These are phyloP conservation scores for Penicillium sp. DNA, from an alignment of 2,329 filamentous ascomycete genomes.

Conservation along the genomic window DNA sequence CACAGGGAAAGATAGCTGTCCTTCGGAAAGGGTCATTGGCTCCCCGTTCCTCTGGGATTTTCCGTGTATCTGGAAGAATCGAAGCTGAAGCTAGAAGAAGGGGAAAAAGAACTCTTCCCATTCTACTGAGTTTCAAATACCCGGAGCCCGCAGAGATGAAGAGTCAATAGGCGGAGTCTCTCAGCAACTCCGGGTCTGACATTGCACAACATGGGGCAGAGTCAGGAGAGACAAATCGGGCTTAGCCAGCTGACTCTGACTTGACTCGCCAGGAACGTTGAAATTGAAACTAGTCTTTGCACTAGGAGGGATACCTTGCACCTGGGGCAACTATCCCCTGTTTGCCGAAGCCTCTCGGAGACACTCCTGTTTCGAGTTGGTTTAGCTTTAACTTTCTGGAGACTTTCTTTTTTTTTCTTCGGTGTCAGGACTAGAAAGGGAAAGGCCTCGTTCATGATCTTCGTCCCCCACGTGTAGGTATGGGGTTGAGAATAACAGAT, in stretches of 20 bases:
- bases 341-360: not conserved
- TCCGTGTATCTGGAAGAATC: not conserved
- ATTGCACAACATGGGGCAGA: constrained; percentile 21
- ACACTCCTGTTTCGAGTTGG: not conserved
- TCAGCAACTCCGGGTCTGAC: constrained; percentile 18
- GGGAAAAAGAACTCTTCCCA: not conserved
- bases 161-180: constrained; percentile 10
- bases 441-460: not conserved
- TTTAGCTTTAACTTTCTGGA: not conserved
- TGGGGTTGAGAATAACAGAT: constrained; percentile 4
- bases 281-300: constrained; percentile 21
- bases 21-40: not conserved
- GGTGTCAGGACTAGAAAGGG: not conserved
- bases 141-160: not conserved
- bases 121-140: constrained; percentile 11
- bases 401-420: not conserved
- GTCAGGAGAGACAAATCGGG: constrained; percentile 11
- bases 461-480: constrained; percentile 8
- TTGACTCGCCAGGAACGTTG: constrained; percentile 22
- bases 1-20: not conserved
- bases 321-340: constrained; percentile 1
- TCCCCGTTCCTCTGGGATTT: not conserved
- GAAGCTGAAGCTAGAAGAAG: not conserved
- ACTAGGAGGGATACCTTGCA: constrained; percentile 2
- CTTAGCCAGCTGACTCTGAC: constrained; percentile 15